Evolutionary conservation across 257 asterid species (phyloP).

Genomic region (Ocimum tenuiflorum): DNA sequence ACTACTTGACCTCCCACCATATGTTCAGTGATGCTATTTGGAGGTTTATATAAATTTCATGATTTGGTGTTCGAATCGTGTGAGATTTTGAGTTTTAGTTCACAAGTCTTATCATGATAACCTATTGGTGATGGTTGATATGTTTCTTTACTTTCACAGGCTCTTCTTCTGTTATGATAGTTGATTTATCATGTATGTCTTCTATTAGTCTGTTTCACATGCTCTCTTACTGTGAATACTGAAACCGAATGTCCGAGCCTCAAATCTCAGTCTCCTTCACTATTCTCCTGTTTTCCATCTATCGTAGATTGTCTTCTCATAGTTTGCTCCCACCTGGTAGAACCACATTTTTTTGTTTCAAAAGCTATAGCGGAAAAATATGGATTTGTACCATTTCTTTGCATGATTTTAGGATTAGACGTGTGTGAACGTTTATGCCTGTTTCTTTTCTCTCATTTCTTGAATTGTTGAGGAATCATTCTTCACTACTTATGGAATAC

Average conservation of each 20-base stretch:
- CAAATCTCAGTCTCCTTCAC: not conserved
- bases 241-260: no score
- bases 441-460: not conserved
- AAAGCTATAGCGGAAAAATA: not conserved
- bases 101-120: no score
- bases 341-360: not conserved
- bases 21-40: no score
- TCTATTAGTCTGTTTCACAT: not conserved
- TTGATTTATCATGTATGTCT: not conserved
- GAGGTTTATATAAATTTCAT: no score
- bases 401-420: not conserved
- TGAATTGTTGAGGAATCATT: not conserved
- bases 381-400: not conserved
- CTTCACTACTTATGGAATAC: conserved; percentile 3
- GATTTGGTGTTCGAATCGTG: no score
- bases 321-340: not conserved
- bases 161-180: not conserved
- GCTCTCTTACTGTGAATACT: not conserved
- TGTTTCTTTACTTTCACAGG: not conserved
- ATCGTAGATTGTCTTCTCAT: not conserved
- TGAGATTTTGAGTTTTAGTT: not conserved
- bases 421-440: not conserved
- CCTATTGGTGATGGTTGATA: no score
- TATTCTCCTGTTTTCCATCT: not conserved
- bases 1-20: no score